These are phyloP conservation scores for Strobilomyces confusus DNA, from an alignment of 768 basidiomycete genomes.

Conservation along the genomic window DNA sequence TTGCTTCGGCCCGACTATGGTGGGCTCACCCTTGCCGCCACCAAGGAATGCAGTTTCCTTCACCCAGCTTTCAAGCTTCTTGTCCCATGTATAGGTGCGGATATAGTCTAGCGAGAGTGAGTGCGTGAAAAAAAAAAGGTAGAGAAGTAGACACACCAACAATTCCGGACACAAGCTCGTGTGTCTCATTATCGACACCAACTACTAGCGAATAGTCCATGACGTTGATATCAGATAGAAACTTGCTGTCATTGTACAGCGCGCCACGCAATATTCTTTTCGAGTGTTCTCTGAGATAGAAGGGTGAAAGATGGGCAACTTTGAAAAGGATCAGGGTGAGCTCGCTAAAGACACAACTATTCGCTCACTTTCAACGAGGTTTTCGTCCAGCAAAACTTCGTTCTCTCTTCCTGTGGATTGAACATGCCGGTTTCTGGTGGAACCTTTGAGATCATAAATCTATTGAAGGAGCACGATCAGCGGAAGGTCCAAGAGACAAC, in stretches of 20 bases:
- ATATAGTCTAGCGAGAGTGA: constrained; percentile 67
- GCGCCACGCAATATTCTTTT: constrained; percentile 90
- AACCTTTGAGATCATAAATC: constrained; percentile 98
- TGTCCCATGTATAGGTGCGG: constrained; percentile 97
- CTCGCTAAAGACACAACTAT: background rate
- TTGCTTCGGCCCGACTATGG: constrained; percentile 93
- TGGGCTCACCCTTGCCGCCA: constrained; percentile 83
- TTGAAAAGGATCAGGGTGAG: constrained; percentile 9
- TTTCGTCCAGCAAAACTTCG: constrained; percentile 94
- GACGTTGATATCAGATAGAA: constrained; percentile 89
- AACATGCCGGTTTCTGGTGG: constrained; percentile 89
- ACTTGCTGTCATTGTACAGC: constrained; percentile 92
- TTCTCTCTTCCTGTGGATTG: constrained; percentile 87
- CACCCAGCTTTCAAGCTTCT: constrained; percentile 97
- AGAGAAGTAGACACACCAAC: constrained; percentile 62
- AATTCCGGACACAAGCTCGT: constrained; percentile 94
- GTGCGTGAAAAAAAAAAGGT: background rate
- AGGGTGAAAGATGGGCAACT: constrained; percentile 85
- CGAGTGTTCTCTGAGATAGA: constrained; percentile 95
- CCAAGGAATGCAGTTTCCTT: constrained; percentile 92
- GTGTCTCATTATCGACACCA: constrained; percentile 84
- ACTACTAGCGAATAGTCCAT: constrained; percentile 98
- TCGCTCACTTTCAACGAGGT: constrained; percentile 79
- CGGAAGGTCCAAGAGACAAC: background rate
- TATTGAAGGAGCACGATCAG: constrained; percentile 27